Percentiles rank a stretch among this genome's conserved stretches.
These are phyloP conservation scores for Pleurotus sapidus DNA, from an alignment of 768 basidiomycete genomes.

Conservation along the genomic window DNA sequence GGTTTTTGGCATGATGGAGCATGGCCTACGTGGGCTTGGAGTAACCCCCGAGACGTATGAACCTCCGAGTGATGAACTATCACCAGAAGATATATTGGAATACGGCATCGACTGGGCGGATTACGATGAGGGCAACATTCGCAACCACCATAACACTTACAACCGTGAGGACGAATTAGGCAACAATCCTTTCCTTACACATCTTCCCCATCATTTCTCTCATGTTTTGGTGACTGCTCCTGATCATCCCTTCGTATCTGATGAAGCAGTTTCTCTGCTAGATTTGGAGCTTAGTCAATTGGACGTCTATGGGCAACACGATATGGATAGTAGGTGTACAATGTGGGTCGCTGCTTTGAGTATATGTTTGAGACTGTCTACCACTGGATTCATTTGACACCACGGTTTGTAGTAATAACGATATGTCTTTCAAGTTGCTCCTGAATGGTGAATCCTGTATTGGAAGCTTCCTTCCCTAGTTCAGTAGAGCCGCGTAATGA, in stretches of 20 bases:
- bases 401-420: no score
- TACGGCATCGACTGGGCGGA: constrained; percentile 26
- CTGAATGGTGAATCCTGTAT: no score
- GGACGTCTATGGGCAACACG: neutral
- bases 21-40: constrained; percentile 22
- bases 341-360: neutral
- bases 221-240: constrained; percentile 4
- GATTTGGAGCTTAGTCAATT: neutral
- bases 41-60: no score
- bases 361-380: no score
- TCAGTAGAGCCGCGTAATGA: no score
- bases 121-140: constrained; percentile 8
- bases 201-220: constrained; percentile 1
- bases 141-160: constrained; percentile 11
- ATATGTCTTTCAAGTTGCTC: no score
- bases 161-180: constrained; percentile 3
- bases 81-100: neutral
- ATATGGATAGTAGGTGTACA: neutral
- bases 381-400: no score
- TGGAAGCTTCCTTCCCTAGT: no score
- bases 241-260: neutral
- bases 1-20: constrained; percentile 25
- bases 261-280: neutral
- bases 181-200: neutral
- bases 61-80: neutral